Evolutionary conservation across 352 stramenopile genomes (phyloP).

Genomic region (Globisporangium okanoganense): DNA sequence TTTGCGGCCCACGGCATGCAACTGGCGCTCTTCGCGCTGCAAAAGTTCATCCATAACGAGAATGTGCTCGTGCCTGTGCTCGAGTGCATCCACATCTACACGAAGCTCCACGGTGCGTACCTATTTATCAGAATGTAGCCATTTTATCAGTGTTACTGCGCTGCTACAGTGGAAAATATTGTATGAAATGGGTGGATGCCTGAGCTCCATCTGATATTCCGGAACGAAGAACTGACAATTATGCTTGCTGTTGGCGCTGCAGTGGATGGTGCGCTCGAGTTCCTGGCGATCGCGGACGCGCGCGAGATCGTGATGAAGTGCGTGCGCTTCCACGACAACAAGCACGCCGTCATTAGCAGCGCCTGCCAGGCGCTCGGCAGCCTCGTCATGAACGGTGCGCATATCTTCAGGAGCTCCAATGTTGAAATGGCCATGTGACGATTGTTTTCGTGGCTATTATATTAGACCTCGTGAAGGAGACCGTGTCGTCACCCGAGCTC

Average conservation of each 20-base stretch:
- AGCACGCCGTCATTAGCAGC: slow-evolving; percentile 56
- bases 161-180: background rate
- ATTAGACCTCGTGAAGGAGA: slow-evolving; percentile 67
- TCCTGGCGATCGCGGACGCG: slow-evolving; percentile 49
- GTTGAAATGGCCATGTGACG: background rate
- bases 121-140: background rate
- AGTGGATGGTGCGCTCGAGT: slow-evolving; percentile 66
- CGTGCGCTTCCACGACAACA: slow-evolving; percentile 74
- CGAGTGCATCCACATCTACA: slow-evolving; percentile 66
- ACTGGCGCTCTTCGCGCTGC: slow-evolving; percentile 60
- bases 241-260: background rate
- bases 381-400: slow-evolving; percentile 67
- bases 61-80: slow-evolving; percentile 57
- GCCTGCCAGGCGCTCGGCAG: slow-evolving; percentile 61
- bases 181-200: background rate
- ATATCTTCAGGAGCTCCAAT: background rate
- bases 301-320: slow-evolving; percentile 72
- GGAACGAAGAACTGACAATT: background rate
- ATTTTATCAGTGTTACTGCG: background rate
- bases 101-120: slow-evolving; percentile 54
- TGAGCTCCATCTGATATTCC: background rate
- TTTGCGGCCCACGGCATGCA: slow-evolving; percentile 61
- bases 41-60: slow-evolving; percentile 76
- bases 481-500: slow-evolving; percentile 42
- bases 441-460: background rate